Base-by-base conservation (phyloP, 441 rosid species). In the Mallotus repandus region DNA sequence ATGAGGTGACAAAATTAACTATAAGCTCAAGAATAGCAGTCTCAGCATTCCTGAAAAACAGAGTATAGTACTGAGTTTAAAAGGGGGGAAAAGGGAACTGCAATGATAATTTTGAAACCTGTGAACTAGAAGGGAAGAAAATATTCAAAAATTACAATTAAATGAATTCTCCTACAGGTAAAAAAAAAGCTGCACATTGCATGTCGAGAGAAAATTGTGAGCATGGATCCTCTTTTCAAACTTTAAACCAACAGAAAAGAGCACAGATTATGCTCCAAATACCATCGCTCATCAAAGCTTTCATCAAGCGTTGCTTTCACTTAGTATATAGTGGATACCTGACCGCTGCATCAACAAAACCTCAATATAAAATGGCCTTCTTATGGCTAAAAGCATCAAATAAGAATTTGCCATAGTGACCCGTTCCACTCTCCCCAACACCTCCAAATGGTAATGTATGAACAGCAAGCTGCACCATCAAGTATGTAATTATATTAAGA, bases 1-100 rank as follows among this genome's bases (percentile, higher is more conserved):
- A 88, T 4, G 98, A 89, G 38, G 98, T 95, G 81, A 95, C 97
- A 82, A 95, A 91, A 77, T 92, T 95, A 80, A 92, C 98, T 97
- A 95, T 95, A 62, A 95, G 86, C 77, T 95, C 92, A 50, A 80
- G 90, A 53, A 77, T 71, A 79, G 92, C 88, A 73, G 93, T 87
- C 75, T 81, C 81, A 74, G 81, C 74, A 80, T 91, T 84, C 86
- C 99, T 95, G 84, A 77, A 72, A 74, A 65, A 69, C 53, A 76
- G 41, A 82, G 73, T 29, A 56, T 19, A 67, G 59, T 52, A 67
- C 50, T 55, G 67, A 52, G 75, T 46, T 61, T 56, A 15, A 4
- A 48, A 15, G 32, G 41, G 70, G 62, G 49, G 49, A 38, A 18
- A 45, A 10, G 35, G 35, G 38, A 4, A 48, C 38, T 52, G 29